Evolutionary conservation across 2,329 filamentous ascomycete genomes (phyloP), one percentile per base, ranked within the genome.

Genomic region (Didymellaceae sp.): DNA sequence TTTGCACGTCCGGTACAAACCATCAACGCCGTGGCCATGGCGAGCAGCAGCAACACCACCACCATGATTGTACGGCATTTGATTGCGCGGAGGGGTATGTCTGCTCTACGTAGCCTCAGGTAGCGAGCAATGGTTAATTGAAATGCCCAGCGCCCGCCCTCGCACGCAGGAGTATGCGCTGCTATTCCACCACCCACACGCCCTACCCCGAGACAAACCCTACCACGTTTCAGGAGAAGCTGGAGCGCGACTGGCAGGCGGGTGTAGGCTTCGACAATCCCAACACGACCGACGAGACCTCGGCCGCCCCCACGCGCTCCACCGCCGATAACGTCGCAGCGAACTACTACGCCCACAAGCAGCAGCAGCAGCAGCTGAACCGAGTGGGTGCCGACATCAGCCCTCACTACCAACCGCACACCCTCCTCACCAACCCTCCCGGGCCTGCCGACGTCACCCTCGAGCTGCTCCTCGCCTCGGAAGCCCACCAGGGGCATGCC

Each of bases 381-480:
- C 57, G 67, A 16, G 57, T 80, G 7, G 78, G 78, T 31, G 66
- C 71, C 20, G 54, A 62, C 33, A 58, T 78, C 32, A 61, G 60
- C 47, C 76, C 77, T 32, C 79, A 82, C 52, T 92, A 93, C 75
- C 73, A 82, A 53, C 88, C 89, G 3, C 79, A 82, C 59, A 78
- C 84, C 46, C 77, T 95, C 45, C 77, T 92, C 57, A 78, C 76
- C 51, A 81, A 91, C 68, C 92, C 94, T 3, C 91, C 91, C 1
- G 76, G 76, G 30, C 87, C 91, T 18, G 81, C 87, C 70, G 89
- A 97, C 67, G 83, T 97, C 54, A 92, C 91, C 38, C 85, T 99
- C 52, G 92, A 97, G 78, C 82, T 96, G 55, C 84, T 99, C 86
- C 71, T 74, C 52, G 72, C 72, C 44, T 72, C 72, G 6, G 68